A percentile compares a stretch with the other conserved stretches of the same genome.
These are phyloP conservation scores for Protea cynaroides DNA, from an alignment of 164 flowering plant species.

Conservation along the genomic window DNA sequence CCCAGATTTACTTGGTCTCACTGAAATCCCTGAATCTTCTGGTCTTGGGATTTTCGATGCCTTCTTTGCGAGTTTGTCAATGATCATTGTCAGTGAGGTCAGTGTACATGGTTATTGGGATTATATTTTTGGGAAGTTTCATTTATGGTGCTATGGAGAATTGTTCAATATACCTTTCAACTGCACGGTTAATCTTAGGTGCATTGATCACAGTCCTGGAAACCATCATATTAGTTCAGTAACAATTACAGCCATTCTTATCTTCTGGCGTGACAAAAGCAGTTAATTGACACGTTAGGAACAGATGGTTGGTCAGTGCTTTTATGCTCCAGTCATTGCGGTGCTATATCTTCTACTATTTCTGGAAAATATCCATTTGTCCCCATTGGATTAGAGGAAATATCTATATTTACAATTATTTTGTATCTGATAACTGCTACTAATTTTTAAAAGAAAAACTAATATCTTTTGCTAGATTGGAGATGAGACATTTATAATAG, in stretches of 20 bases:
- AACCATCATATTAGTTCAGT: neutral
- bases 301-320: neutral
- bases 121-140: neutral
- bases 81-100: conserved; percentile 96
- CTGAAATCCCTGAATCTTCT: conserved; percentile 30
- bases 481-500: conserved; percentile 98
- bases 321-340: neutral
- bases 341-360: neutral
- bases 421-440: neutral
- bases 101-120: conserved; percentile 10
- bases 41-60: conserved; percentile 95
- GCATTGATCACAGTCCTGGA: neutral
- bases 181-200: neutral
- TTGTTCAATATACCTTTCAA: neutral
- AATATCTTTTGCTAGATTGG: conserved; percentile 67
- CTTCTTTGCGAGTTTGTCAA: conserved; percentile 81
- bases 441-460: neutral
- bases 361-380: neutral
- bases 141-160: neutral
- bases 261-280: neutral
- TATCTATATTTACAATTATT: neutral
- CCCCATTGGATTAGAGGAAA: neutral
- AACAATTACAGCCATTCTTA: neutral
- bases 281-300: neutral
- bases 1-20: conserved; percentile 20